phyloP scores from a whole-genome alignment of 2,329 filamentous ascomycete genomes.

The Thelonectria blattea region DNA sequence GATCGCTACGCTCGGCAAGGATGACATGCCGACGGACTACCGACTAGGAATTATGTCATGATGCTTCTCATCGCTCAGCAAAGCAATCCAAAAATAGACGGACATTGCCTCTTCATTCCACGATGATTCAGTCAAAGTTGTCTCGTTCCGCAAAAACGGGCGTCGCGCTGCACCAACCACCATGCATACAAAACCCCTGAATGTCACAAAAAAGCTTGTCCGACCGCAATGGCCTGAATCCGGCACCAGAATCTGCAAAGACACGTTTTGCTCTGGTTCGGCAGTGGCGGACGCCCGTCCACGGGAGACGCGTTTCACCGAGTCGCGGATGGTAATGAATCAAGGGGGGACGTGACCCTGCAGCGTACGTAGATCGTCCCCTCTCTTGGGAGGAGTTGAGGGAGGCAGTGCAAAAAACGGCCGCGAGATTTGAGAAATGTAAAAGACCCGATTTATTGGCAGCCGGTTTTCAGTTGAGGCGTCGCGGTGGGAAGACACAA shows the following conservation, averaged over 20 bases:
- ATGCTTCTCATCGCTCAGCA: background rate
- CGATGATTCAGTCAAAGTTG: background rate
- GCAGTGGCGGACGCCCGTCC: conserved; percentile 4
- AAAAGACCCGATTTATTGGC: conserved; percentile 19
- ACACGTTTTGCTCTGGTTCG: conserved; percentile 1
- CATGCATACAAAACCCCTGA: background rate
- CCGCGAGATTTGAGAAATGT: background rate
- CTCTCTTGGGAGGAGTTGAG: background rate
- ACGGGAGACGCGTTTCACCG: conserved; percentile 15
- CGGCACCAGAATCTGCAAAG: background rate
- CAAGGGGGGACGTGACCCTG: conserved; percentile 3
- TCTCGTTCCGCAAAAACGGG: background rate
- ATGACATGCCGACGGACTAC: background rate
- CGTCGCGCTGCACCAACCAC: background rate
- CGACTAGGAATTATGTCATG: background rate
- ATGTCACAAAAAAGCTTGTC: background rate
- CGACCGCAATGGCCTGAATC: conserved; percentile 9
- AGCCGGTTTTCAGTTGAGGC: conserved; percentile 9
- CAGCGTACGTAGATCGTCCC: background rate
- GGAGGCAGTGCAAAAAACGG: conserved; percentile 13
- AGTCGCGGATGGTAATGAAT: conserved; percentile 17
- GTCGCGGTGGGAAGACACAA: background rate
- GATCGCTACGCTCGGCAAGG: background rate
- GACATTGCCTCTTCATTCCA: background rate
- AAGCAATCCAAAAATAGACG: background rate